A percentile compares a stretch with the other conserved stretches of the same genome.
These are phyloP conservation scores for Diplodia corticola DNA, from an alignment of 2,329 filamentous ascomycete genomes.

Conservation along the genomic window DNA sequence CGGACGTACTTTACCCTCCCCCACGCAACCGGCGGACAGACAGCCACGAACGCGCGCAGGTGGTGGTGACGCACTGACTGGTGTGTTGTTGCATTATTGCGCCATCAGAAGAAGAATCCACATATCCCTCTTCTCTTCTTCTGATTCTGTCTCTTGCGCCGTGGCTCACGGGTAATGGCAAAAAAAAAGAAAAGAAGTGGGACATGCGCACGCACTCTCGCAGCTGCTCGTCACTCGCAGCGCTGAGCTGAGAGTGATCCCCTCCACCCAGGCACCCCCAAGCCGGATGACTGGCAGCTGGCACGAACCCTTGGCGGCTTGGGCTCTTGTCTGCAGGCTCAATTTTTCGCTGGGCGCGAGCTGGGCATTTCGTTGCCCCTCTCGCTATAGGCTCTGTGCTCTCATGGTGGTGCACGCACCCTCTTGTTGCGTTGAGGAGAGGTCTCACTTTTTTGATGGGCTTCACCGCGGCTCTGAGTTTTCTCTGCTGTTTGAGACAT, in stretches of 20 bases:
- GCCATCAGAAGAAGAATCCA: slow-evolving; percentile 5
- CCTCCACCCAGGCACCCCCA: background rate
- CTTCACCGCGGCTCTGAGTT: background rate
- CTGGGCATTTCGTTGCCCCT: background rate
- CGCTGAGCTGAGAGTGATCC: background rate
- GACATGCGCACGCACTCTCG: no score
- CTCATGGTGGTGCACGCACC: background rate
- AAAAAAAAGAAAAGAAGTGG: background rate
- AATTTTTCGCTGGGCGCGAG: background rate
- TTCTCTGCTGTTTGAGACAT: background rate
- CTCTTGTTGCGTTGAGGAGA: background rate
- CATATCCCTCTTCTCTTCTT: background rate
- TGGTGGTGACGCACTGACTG: background rate
- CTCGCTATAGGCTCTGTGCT: background rate
- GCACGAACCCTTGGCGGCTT: background rate
- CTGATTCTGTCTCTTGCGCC: background rate
- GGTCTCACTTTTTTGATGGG: background rate
- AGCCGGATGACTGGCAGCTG: slow-evolving; percentile 4
- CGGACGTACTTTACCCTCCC: no score
- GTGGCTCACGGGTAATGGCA: background rate
- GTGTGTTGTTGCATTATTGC: background rate
- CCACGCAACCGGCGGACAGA: background rate
- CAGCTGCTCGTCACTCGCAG: background rate
- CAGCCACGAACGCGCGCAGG: background rate
- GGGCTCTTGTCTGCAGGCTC: background rate